phyloP scores from a whole-genome alignment of 345 rosid genomes.

The Orychophragmus violaceus region DNA sequence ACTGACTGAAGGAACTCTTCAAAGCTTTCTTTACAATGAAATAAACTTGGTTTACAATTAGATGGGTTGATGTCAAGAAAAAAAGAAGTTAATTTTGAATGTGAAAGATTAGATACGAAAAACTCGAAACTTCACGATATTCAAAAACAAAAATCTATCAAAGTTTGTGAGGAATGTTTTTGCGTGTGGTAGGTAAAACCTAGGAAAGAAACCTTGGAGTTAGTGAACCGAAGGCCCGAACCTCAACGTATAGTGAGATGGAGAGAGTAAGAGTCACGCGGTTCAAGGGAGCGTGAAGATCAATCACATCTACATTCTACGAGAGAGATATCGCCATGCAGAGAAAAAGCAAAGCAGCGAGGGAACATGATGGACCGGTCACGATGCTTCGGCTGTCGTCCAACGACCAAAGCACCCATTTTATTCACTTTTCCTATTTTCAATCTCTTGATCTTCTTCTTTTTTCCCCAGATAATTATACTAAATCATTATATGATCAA shows the following conservation, averaged over 20 bases:
- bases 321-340: conserved; percentile 50
- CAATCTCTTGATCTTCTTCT: conserved; percentile 1
- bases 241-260: background rate
- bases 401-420: conserved; percentile 38
- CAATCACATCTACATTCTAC: conserved; percentile 30
- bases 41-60: too few species aligned
- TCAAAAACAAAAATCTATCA: too few species aligned
- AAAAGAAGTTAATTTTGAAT: too few species aligned
- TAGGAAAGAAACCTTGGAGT: conserved; percentile 18
- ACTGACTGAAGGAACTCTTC: too few species aligned
- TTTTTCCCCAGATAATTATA: background rate
- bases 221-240: conserved; percentile 19
- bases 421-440: conserved; percentile 31
- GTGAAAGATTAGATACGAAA: too few species aligned
- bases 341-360: conserved; percentile 6
- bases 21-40: too few species aligned
- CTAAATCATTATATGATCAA: conserved; percentile 28
- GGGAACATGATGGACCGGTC: conserved; percentile 46
- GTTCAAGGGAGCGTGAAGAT: conserved; percentile 32
- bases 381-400: conserved; percentile 42
- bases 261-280: conserved; percentile 20
- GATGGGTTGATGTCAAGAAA: too few species aligned
- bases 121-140: too few species aligned
- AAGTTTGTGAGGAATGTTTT: conserved; percentile 15
- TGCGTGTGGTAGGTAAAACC: conserved; percentile 2